phyloP scores from a whole-genome alignment of 1,139 yeast genomes.

The Yamadazyma triangularis region DNA sequence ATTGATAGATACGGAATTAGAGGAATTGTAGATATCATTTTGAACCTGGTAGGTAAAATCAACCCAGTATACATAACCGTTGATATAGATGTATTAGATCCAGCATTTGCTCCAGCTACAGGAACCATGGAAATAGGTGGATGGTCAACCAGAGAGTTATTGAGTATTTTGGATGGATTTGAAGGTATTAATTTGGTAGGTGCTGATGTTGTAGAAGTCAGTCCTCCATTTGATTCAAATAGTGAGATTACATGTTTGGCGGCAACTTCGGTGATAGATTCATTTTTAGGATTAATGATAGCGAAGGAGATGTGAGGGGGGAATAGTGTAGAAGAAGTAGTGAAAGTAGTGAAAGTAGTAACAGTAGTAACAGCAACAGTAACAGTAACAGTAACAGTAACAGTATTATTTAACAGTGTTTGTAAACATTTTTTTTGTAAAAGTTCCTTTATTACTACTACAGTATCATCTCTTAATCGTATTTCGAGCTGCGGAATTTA shows the following conservation, averaged over 20 bases:
- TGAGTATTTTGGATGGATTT: conserved; percentile 43
- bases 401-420: no score
- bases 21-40: conserved; percentile 33
- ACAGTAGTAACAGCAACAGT: no score
- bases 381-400: no score
- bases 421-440: no score
- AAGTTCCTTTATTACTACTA: no score
- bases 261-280: conserved; percentile 52
- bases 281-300: conserved; percentile 43
- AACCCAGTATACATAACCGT: conserved; percentile 47
- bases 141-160: conserved; percentile 45
- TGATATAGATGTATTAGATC: conserved; percentile 55
- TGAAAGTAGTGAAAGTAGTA: no score
- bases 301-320: conserved; percentile 9
- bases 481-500: no score
- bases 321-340: no score
- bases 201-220: conserved; percentile 56
- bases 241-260: conserved; percentile 48
- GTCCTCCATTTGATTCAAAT: conserved; percentile 49
- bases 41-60: conserved; percentile 12
- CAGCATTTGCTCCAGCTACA: conserved; percentile 52
- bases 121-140: conserved; percentile 59
- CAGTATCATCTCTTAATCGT: no score
- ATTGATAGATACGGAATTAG: conserved; percentile 41
- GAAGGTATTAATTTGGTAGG: conserved; percentile 49